These are phyloP conservation scores for Pelargonium fulgidum DNA, from an alignment of 441 rosid genomes.

Conservation along the genomic window DNA sequence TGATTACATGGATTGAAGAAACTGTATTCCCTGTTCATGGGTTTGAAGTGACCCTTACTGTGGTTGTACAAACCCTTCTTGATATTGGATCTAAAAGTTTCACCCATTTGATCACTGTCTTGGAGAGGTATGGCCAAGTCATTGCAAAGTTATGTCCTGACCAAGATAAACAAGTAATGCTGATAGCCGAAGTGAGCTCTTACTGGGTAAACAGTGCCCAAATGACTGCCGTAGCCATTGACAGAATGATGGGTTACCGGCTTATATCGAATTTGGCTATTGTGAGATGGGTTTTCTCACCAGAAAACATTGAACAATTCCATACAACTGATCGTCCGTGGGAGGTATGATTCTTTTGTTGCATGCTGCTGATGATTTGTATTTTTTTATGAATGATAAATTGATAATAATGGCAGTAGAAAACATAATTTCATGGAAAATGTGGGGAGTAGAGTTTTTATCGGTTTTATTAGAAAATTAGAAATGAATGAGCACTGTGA, in stretches of 20 bases:
- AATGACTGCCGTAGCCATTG: constrained; percentile 84
- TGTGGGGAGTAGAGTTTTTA: neutral
- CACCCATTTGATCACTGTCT: constrained; percentile 87
- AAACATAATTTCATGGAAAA: neutral
- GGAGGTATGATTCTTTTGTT: constrained; percentile 56
- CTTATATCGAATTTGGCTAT: constrained; percentile 92
- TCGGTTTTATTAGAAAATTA: neutral
- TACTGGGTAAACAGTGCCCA: constrained; percentile 86
- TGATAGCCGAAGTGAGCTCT: constrained; percentile 75
- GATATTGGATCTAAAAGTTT: constrained; percentile 97
- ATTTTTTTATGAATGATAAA: neutral
- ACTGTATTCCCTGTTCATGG: constrained; percentile 63
- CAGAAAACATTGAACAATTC: constrained; percentile 68
- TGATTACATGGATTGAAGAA: constrained; percentile 81
- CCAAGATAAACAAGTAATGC: constrained; percentile 67
- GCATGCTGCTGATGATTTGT: constrained; percentile 6
- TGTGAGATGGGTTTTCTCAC: constrained; percentile 91
- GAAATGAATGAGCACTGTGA: neutral
- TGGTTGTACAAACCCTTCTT: constrained; percentile 78
- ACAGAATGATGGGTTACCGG: constrained; percentile 99
- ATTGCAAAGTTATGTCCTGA: constrained; percentile 70
- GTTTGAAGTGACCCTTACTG: constrained; percentile 55
- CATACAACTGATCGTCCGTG: constrained; percentile 82
- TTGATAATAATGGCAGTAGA: neutral
- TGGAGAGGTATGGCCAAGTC: constrained; percentile 94